Evolutionary conservation across 2,329 filamentous ascomycete species (phyloP), one percentile per base, ranked within the genome.

Genomic region (Aspergillus tamarii): DNA sequence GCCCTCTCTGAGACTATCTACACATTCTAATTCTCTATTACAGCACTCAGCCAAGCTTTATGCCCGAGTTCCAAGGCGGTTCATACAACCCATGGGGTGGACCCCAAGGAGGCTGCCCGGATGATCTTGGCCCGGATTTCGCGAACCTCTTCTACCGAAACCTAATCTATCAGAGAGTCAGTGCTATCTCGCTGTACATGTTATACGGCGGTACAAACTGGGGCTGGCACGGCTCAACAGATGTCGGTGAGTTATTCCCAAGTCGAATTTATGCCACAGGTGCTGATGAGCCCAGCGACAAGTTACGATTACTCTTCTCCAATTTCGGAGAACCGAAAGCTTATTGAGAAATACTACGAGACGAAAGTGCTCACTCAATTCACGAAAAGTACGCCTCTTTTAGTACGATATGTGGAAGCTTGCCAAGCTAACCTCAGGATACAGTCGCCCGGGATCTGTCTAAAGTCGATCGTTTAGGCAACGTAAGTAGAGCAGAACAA

Each of bases 261-360:
- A 55, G 8, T 7, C 7, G 28, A 32, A 4, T 10, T 21, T 32
- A 39, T 55, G 52, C n/a, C n/a, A 55, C 5, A 19, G 52, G 9
- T 55, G 11, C n/a, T 55, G 21, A 55, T 55, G n/a, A 39, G 11
- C 1, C 86, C 87, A 34, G 86, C 83, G 1, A 86, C 84, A 3
- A 88, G 85, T 36, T 89, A 89, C 67, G 88, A 89, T 71, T 89
- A 89, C 71, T 87, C 84, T 6, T 84, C 86, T 4, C 87, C 87
- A 0, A 86, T 89, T 19, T 84, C 84, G 1, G 86, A 88, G 70
- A 85, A 84, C 67, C 82, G 87, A 14, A 78, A 78, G 11, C 84
- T 89, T 23, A 83, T 84, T 50, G 82, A 81, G 68, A 89, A 89
- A 70, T 89, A 85, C 70, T 85, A 85, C 62, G 87, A 89, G 73